Conservation (phyloP, 2,329 filamentous ascomycete species). For the Berkeleyomyces basicola region DNA sequence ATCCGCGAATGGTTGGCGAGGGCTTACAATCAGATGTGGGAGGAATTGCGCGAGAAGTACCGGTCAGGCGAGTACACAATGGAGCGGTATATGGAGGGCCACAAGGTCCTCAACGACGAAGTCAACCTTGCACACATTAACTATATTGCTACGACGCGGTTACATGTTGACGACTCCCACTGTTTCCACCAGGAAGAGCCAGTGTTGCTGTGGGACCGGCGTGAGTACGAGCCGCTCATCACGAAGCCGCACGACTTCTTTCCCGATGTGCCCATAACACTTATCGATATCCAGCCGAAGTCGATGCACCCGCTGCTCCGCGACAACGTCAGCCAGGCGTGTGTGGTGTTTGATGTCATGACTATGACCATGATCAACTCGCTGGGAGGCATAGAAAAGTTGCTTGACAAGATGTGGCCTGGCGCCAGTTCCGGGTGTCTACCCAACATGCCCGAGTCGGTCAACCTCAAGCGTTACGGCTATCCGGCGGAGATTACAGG, state of each 20-base stretch:
- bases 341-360: constrained; percentile 24
- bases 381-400: constrained; percentile 23
- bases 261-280: constrained; percentile 38
- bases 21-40: constrained; percentile 1
- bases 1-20: constrained; percentile 6
- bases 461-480: constrained; percentile 33
- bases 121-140: constrained; percentile 22
- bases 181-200: constrained; percentile 33
- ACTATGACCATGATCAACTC: constrained; percentile 25
- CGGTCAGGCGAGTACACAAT: constrained; percentile 14
- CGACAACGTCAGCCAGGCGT: constrained; percentile 31
- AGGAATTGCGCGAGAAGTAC: background rate
- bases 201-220: constrained; percentile 49
- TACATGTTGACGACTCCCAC: constrained; percentile 37
- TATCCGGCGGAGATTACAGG: constrained; percentile 19
- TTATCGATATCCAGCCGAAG: constrained; percentile 53
- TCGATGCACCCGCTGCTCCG: constrained; percentile 32
- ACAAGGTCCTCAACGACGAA: constrained; percentile 20
- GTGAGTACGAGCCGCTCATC: constrained; percentile 52
- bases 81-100: constrained; percentile 18
- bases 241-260: constrained; percentile 46
- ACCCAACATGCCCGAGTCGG: constrained; percentile 30
- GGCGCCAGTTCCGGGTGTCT: constrained; percentile 41
- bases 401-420: constrained; percentile 38
- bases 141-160: constrained; percentile 22